phyloP scores from a whole-genome alignment of 768 basidiomycete species.

The Leccinum barrowsii region DNA sequence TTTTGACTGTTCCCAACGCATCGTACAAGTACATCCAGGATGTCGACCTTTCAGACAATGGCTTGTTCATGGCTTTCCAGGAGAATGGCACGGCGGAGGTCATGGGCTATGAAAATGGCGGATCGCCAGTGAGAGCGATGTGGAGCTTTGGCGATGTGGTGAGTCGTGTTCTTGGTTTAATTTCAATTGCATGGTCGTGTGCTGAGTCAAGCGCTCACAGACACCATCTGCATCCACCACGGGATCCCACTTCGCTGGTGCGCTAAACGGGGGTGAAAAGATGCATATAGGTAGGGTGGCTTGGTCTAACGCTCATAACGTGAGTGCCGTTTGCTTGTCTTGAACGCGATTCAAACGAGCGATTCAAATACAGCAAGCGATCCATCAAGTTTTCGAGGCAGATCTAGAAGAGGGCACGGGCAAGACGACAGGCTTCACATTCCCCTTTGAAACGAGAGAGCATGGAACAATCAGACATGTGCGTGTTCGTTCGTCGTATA shows the following conservation, averaged over 20 bases:
- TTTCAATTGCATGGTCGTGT: not conserved
- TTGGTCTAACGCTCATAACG: slow-evolving; percentile 58
- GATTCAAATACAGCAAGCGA: slow-evolving; percentile 43
- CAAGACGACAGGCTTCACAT: slow-evolving; percentile 47
- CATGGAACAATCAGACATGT: slow-evolving; percentile 74
- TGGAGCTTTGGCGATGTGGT: slow-evolving; percentile 61
- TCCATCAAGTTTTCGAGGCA: slow-evolving; percentile 49
- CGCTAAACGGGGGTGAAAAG: slow-evolving; percentile 44
- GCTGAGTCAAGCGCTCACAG: slow-evolving; percentile 27
- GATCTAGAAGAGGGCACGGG: slow-evolving; percentile 46
- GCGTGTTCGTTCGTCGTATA: slow-evolving; percentile 3
- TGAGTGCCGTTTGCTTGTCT: slow-evolving; percentile 31
- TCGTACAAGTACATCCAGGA: slow-evolving; percentile 56
- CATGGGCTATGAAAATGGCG: slow-evolving; percentile 39
- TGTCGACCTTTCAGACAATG: slow-evolving; percentile 52
- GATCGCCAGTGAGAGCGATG: slow-evolving; percentile 40
- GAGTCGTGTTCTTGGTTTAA: slow-evolving; percentile 8
- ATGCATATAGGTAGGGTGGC: slow-evolving; percentile 60
- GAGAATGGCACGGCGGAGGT: slow-evolving; percentile 56
- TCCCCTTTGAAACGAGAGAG: slow-evolving; percentile 60
- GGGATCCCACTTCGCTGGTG: slow-evolving; percentile 56
- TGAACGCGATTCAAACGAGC: not conserved
- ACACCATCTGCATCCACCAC: slow-evolving; percentile 39
- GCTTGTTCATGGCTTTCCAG: slow-evolving; percentile 58
- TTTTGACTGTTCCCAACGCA: slow-evolving; percentile 38